Percentiles rank a stretch among this genome's conserved stretches.
Conservation (phyloP, 1,139 yeast genomes). For the Yamadazyma kanchanaburiensis region DNA sequence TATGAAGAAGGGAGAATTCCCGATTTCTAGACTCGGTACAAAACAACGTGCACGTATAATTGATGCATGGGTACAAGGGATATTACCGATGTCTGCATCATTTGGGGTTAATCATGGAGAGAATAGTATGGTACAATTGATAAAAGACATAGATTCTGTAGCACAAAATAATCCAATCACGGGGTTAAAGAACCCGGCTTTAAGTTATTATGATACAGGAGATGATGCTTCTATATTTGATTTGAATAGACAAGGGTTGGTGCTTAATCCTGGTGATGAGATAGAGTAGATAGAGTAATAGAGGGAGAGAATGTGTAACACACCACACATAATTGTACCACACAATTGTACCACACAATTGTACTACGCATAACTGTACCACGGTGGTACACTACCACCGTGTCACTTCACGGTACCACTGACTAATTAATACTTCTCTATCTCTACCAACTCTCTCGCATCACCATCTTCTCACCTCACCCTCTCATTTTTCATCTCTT, state of each 20-base stretch:
- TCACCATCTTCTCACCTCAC: too few relatives aligned
- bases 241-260: conserved; percentile 25
- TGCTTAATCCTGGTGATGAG: conserved; percentile 20
- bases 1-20: conserved; percentile 61
- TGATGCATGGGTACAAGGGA: conserved; percentile 52
- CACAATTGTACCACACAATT: too few relatives aligned
- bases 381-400: too few relatives aligned
- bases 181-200: conserved; percentile 44
- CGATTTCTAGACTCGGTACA: conserved; percentile 67
- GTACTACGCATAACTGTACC: too few relatives aligned
- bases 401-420: too few relatives aligned
- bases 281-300: too few relatives aligned
- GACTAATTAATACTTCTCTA: too few relatives aligned
- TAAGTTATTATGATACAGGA: conserved; percentile 36
- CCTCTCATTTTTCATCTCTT: too few relatives aligned
- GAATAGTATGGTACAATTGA: conserved; percentile 51
- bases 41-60: conserved; percentile 74
- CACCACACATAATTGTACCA: too few relatives aligned
- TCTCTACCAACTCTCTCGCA: too few relatives aligned
- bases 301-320: too few relatives aligned
- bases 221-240: conserved; percentile 29
- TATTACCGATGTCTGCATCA: conserved; percentile 40
- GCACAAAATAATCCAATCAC: conserved; percentile 41
- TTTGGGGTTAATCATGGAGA: conserved; percentile 67
- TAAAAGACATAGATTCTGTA: conserved; percentile 47